phyloP scores from a whole-genome alignment of 2,329 filamentous ascomycete genomes.

The Penicillium janthinellum region DNA sequence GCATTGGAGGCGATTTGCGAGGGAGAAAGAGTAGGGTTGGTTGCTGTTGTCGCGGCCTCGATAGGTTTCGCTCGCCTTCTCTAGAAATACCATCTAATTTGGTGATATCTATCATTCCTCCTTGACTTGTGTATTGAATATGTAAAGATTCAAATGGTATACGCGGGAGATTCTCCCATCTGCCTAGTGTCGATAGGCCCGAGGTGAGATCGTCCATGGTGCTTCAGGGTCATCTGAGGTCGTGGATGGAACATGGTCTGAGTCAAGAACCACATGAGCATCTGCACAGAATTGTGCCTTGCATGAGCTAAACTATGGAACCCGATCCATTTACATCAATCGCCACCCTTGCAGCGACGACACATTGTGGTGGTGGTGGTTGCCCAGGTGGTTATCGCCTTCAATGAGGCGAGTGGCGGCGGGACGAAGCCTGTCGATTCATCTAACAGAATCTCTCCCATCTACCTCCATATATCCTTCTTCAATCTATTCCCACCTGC shows the following conservation, averaged over 20 bases:
- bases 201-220: background rate
- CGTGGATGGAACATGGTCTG: too few species aligned
- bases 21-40: background rate
- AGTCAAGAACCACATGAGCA: background rate
- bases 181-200: too few species aligned
- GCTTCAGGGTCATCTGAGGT: background rate
- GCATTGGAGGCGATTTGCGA: constrained; percentile 18
- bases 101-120: too few species aligned
- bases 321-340: background rate
- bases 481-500: too few species aligned
- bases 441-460: background rate
- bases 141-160: too few species aligned
- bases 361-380: background rate
- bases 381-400: background rate
- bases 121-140: too few species aligned
- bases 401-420: background rate
- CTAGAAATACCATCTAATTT: too few species aligned
- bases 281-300: background rate
- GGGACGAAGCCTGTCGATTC: background rate
- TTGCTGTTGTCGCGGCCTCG: too few species aligned
- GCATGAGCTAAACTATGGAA: background rate
- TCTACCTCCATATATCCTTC: background rate
- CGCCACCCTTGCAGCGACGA: background rate
- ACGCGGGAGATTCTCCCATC: too few species aligned
- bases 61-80: too few species aligned